Evolutionary conservation across 2,329 filamentous ascomycete genomes (phyloP), one percentile per base, ranked within the genome.

Genomic region (Ophiosphaerella narmari): DNA sequence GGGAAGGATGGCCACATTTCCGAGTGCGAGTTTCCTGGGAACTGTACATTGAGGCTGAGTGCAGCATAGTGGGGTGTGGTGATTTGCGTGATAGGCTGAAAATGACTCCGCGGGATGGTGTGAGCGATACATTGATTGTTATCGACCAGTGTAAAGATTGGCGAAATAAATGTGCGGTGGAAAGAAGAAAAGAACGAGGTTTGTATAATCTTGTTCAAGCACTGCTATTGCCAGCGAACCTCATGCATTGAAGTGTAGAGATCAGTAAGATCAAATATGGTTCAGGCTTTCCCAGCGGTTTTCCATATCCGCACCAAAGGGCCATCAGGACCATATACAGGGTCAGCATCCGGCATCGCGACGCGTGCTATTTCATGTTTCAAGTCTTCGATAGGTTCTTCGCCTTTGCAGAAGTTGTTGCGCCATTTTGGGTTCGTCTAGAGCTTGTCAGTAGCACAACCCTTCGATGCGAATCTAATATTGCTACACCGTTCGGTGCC

Each of bases 371-470:
- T 50, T 39, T 54, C 51, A 9, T 21, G 31, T 13, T 43, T 38
- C 21, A 54, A 14, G n/a, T 47, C 38, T 18, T 47, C 37, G 11
- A 47, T 11, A 7, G 31, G 6, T 23, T 47, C 44, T 34, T 43
- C 48, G 3, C 40, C 42, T 14, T 48, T 54, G 13, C 52, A 50
- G 31, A 35, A 54, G 29, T 48, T 44, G 12, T 48, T 54, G n/a
- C 48, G 39, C 52, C 52, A 54, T 33, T 48, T 48, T n/a, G 52
- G 48, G 9, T 37, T 36, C 1, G 39, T 42, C 52, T 54, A 16
- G 8, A 6, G 7, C 12, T 26, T 24, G 32, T 47, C 32, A 47
- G 39, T 33, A 11, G 26, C n/a, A 8, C 9, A 21, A 21, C 18
- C 2, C 18, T 21, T 21, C 18, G 18, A 21, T 21, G 18, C 18